Conservation (phyloP, 371 early-diverging fungal genomes). For the Rhizopus arrhizus region DNA sequence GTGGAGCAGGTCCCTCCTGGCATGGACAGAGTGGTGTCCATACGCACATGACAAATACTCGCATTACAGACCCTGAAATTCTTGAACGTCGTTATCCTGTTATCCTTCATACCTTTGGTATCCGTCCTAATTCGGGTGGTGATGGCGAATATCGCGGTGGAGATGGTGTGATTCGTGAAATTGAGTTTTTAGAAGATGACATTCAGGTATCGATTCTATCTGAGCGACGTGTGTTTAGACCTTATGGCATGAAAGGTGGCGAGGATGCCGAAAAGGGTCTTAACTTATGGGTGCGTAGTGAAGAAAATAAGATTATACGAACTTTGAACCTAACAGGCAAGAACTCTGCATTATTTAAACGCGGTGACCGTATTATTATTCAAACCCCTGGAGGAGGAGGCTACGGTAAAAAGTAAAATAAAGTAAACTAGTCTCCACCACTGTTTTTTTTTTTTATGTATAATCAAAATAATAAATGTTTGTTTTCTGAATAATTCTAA, state of each 20-base stretch:
- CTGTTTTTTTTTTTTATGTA: conserved; percentile 1
- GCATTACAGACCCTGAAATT: conserved; percentile 96
- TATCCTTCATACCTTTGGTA: conserved; percentile 79
- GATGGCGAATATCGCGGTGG: conserved; percentile 81
- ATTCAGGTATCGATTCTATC: conserved; percentile 90
- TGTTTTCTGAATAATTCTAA: no score
- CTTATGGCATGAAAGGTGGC: conserved; percentile 92
- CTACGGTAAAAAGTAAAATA: conserved; percentile 35
- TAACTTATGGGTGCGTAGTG: conserved; percentile 78
- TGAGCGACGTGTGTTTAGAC: conserved; percentile 88
- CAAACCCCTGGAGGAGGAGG: conserved; percentile 96
- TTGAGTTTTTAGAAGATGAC: conserved; percentile 74
- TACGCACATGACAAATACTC: conserved; percentile 95
- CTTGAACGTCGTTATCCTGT: conserved; percentile 95
- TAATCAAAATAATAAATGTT: no score
- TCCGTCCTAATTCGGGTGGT: conserved; percentile 85
- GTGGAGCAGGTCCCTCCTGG: conserved; percentile 92
- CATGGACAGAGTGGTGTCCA: conserved; percentile 79
- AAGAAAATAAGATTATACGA: conserved; percentile 34
- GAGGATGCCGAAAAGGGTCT: conserved; percentile 70
- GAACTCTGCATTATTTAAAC: conserved; percentile 74
- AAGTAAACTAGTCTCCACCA: not conserved
- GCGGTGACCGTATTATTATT: conserved; percentile 81
- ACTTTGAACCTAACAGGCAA: conserved; percentile 84
- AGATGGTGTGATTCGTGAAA: conserved; percentile 84